Conservation (phyloP, 2,329 filamentous ascomycete species). For the Stagonosporopsis chrysanthemi region DNA sequence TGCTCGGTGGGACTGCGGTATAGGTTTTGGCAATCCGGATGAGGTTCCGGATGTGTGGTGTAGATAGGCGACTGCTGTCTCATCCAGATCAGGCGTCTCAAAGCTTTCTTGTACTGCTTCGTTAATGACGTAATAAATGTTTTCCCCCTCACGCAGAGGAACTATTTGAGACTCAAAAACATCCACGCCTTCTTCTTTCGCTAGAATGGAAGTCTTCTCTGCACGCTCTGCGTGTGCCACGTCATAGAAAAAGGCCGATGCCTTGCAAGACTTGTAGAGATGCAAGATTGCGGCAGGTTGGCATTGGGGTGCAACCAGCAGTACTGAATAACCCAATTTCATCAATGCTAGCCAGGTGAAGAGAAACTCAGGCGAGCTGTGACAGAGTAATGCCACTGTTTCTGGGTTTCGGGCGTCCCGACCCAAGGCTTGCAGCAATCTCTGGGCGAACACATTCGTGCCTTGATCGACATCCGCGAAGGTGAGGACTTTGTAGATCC, state of each 20-base stretch:
- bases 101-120: conserved; percentile 14
- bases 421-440: conserved; percentile 33
- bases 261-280: conserved; percentile 59
- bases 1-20: conserved; percentile 64
- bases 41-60: conserved; percentile 72
- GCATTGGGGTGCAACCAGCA: conserved; percentile 64
- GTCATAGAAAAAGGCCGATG: conserved; percentile 57
- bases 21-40: conserved; percentile 68
- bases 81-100: conserved; percentile 23
- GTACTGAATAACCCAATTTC: conserved; percentile 60
- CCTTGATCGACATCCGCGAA: conserved; percentile 48
- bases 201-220: conserved; percentile 30
- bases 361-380: conserved; percentile 65
- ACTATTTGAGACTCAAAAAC: conserved; percentile 21
- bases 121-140: conserved; percentile 32
- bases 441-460: conserved; percentile 47
- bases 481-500: conserved; percentile 44
- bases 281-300: conserved; percentile 58
- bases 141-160: conserved; percentile 30
- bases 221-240: conserved; percentile 48
- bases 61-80: conserved; percentile 61
- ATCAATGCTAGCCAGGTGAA: conserved; percentile 68
- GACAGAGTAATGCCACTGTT: conserved; percentile 62
- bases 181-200: conserved; percentile 17
- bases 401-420: conserved; percentile 19